Base-by-base conservation (phyloP, 345 rosid genomes). In the Salix dunnii region DNA sequence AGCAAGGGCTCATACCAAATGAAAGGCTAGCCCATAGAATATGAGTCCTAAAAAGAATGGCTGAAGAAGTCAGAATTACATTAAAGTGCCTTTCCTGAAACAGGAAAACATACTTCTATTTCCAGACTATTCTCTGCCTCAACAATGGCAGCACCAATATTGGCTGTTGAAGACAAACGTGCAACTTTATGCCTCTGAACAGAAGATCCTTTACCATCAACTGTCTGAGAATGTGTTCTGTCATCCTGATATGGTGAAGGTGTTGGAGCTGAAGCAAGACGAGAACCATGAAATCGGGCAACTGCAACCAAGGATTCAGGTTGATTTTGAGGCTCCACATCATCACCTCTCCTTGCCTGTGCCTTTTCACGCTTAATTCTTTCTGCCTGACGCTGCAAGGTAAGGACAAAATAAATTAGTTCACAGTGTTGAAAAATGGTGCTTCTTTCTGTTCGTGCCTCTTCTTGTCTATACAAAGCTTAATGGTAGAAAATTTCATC, bases 231-330 rank as follows among this genome's bases (percentile, higher is more conserved):
- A 18, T 66, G 35, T 2, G 30, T 43, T n/a, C 70, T 2, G 51
- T 65, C 21, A 14, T 77, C 79, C 87, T 88, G 90, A 85, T 75
- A 96, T 51, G 97, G 99, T 61, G 97, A 88, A 66, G 97, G 92
- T 48, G 85, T 58, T 78, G 94, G 91, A 77, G 89, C 97, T 23
- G 98, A 89, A 76, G 99, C 95, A 75, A 96, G 99, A 73, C 97
- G 90, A 76, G 98, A 92, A 77, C 98, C 94, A 67, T 73, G 91
- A 85, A 83, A 91, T 73, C 82, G 86, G 80, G 91, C 43, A 84
- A 89, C 92, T 30, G 98, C 90, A 81, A 94, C 98, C 81, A 96
- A 84, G 73, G 86, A 78, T 42, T 90, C 86, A 72, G 89, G 88
- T 78, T 82, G 84, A 77, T 72, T 77, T 79, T 68, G 84, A 67